Evolutionary conservation across 2,329 filamentous ascomycete species (phyloP).

Genomic region (Fusarium sp.): DNA sequence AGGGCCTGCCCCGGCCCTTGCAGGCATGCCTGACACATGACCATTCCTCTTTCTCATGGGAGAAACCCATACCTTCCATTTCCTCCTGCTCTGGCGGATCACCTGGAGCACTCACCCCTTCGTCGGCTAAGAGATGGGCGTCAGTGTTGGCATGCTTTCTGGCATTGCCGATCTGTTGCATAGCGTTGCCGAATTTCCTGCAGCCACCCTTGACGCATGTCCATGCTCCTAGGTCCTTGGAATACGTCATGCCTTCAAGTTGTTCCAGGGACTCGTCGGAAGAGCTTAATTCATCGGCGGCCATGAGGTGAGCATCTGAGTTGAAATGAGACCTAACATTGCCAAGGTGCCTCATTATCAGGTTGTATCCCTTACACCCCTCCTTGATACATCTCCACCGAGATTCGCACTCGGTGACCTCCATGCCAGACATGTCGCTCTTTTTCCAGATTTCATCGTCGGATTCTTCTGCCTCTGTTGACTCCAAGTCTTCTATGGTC

Average conservation of each 20-base stretch:
- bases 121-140: slow-evolving; percentile 3
- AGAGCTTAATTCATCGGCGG: slow-evolving; percentile 7
- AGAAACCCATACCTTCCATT: slow-evolving; percentile 1
- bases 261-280: slow-evolving; percentile 11
- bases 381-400: slow-evolving; percentile 29
- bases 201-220: slow-evolving; percentile 13
- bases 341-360: background rate
- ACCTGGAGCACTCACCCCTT: background rate
- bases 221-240: background rate
- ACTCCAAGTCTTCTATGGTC: slow-evolving; percentile 4
- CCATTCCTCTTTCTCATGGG: background rate
- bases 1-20: background rate
- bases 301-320: slow-evolving; percentile 13
- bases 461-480: background rate
- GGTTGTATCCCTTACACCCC: slow-evolving; percentile 24
- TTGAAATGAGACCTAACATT: slow-evolving; percentile 18
- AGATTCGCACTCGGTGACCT: background rate
- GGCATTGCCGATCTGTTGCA: background rate
- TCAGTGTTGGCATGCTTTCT: background rate
- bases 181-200: background rate
- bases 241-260: slow-evolving; percentile 7
- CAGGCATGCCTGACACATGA: slow-evolving; percentile 6
- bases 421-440: slow-evolving; percentile 21
- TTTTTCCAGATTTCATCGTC: slow-evolving; percentile 13
- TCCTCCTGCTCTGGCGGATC: background rate